A percentile compares a stretch with the other conserved stretches of the same genome.
Conservation (phyloP, 192 early-diverging fungal genomes). For the Haplosporangium gracile region DNA sequence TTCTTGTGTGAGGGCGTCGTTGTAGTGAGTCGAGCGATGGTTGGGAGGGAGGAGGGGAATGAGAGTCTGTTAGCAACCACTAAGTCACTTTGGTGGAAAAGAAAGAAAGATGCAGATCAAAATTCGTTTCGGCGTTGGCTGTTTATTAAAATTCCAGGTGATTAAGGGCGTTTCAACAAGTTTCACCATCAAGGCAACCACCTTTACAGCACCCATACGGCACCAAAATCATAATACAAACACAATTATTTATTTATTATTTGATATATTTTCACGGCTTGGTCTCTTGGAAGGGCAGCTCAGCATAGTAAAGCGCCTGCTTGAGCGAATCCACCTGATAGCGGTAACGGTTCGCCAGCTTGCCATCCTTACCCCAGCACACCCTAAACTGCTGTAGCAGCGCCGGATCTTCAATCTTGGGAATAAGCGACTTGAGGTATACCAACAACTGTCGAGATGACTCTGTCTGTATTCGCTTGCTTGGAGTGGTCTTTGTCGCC, state of each 20-base stretch:
- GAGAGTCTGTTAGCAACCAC: too few relatives aligned
- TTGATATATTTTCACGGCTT: background rate
- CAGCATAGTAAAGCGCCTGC: conserved; percentile 45
- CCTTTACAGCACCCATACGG: too few relatives aligned
- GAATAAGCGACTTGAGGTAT: conserved; percentile 30
- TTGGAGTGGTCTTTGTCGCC: background rate
- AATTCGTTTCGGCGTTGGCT: too few relatives aligned
- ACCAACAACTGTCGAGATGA: conserved; percentile 24
- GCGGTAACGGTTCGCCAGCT: conserved; percentile 33
- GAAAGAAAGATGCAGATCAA: too few relatives aligned
- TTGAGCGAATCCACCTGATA: conserved; percentile 44
- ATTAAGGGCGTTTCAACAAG: too few relatives aligned
- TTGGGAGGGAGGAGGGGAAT: too few relatives aligned
- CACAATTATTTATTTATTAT: background rate
- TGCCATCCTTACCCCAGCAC: conserved; percentile 55
- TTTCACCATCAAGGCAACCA: too few relatives aligned
- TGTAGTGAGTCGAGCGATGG: too few relatives aligned
- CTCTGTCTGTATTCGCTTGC: conserved; percentile 21
- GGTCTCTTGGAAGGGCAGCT: conserved; percentile 26
- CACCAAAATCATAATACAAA: background rate
- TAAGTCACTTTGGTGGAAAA: too few relatives aligned
- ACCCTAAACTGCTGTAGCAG: conserved; percentile 27
- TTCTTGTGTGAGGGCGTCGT: too few relatives aligned
- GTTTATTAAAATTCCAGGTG: background rate
- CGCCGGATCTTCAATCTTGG: conserved; percentile 28